Evolutionary conservation across 306 rosid species (phyloP), one percentile per base, ranked within the genome.

Genomic region (Lupinus albus): DNA sequence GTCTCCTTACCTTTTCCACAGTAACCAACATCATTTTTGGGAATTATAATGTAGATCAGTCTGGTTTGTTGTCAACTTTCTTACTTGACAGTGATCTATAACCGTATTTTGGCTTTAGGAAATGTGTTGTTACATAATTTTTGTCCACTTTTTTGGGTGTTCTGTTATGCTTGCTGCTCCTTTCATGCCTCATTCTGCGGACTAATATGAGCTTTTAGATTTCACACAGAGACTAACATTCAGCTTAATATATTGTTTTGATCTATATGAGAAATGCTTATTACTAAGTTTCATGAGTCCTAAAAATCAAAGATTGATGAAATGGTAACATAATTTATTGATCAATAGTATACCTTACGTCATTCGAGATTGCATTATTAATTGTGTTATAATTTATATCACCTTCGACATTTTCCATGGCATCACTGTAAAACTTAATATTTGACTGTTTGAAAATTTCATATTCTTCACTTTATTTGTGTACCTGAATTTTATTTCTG

Each of bases 1-100:
- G 75, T 70, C 64, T 59, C 59, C 68, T 48, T 59, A 11, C 68
- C 35, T 70, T 56, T 55, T 57, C 47, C 47, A 47, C 41, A 44
- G 55, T 50, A 17, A 6, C 12, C 30, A 50, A 8, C 12, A 16
- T 16, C 28, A 15, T 10, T 42, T 42, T 64, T 46, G 8, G 10
- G 69, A 16, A 21, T 64, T 64, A 21, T 45, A 25, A 7, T 13
- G 42, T 45, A 25, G 42, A 63, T 45, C 51, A 13, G n/a, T 49
- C 61, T 42, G 42, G 53, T 68, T 18, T 46, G 5, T 71, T 11
- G 33, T 17, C 41, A 36, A 61, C 21, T 8, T 63, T 18, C 54
- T 21, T 42, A 61, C 67, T 7, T 45, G 55, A 8, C 25, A 21
- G 28, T 64, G 28, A 25, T 28, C 6, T 46, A 3, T 28, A 7